Conservation (phyloP, 2,329 filamentous ascomycete species). For the Dactylellina cionopaga region DNA sequence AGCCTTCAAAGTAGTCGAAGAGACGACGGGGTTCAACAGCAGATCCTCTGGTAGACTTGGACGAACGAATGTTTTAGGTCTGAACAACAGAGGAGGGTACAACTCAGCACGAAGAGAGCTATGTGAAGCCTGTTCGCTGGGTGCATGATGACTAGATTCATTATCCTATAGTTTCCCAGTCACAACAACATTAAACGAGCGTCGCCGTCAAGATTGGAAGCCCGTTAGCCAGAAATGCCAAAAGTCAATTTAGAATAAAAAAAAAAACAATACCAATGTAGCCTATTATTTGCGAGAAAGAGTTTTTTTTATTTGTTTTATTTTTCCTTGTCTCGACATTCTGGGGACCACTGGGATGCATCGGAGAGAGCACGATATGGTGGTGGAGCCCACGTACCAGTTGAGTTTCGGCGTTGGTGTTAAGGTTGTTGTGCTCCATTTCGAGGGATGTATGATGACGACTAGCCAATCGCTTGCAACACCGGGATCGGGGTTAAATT, state of each 20-base stretch:
- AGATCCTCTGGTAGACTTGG: slow-evolving; percentile 32
- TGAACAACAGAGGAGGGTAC: slow-evolving; percentile 10
- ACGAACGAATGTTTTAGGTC: slow-evolving; percentile 42
- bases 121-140: slow-evolving; percentile 39
- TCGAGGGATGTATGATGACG: not conserved
- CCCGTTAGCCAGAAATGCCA: slow-evolving; percentile 13
- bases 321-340: too few species aligned
- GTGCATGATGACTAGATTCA: slow-evolving; percentile 39
- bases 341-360: slow-evolving; percentile 14
- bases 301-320: too few species aligned
- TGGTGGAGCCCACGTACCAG: slow-evolving; percentile 13
- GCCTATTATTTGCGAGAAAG: too few species aligned
- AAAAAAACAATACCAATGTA: too few species aligned
- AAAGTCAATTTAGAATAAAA: slow-evolving; percentile 14
- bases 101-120: slow-evolving; percentile 28
- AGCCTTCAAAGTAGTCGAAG: slow-evolving; percentile 16
- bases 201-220: not conserved
- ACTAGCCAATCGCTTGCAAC: slow-evolving; percentile 49
- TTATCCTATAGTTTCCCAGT: slow-evolving; percentile 8
- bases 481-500: slow-evolving; percentile 34
- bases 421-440: slow-evolving; percentile 23
- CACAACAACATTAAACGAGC: not conserved
- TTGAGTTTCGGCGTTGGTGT: slow-evolving; percentile 11
- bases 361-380: slow-evolving; percentile 37
- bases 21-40: slow-evolving; percentile 26